Percentiles rank a stretch among this genome's conserved stretches.
Conservation (phyloP, 208 protist species). For the Leishmania turanica region DNA sequence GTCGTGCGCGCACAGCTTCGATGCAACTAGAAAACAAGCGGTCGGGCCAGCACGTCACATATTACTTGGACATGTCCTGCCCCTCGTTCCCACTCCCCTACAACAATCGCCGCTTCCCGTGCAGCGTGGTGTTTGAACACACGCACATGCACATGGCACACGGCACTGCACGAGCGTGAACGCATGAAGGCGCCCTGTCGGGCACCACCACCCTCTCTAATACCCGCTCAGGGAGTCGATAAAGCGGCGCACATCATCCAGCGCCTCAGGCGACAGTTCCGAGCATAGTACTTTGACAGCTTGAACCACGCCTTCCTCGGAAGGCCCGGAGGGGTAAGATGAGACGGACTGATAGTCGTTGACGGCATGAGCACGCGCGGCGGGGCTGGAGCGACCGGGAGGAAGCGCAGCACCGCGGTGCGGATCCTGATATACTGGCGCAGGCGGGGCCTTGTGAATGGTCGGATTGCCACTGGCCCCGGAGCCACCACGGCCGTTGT, state of each 20-base stretch:
- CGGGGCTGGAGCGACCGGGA: background rate
- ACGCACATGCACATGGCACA: background rate
- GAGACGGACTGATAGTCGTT: conserved; percentile 22
- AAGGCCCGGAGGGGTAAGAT: conserved; percentile 40
- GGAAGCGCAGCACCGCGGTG: background rate
- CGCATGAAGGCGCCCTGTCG: background rate
- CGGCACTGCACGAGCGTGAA: background rate
- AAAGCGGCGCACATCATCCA: conserved; percentile 77
- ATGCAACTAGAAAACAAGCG: background rate
- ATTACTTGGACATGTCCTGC: background rate
- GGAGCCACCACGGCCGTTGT: conserved; percentile 1
- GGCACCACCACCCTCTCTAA: background rate
- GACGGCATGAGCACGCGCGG: conserved; percentile 6
- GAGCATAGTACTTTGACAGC: conserved; percentile 82
- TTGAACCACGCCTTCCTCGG: conserved; percentile 78
- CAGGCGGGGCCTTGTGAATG: conserved; percentile 14
- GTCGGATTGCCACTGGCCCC: conserved; percentile 12
- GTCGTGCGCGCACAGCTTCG: background rate
- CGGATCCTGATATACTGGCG: conserved; percentile 6
- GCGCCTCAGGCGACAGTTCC: conserved; percentile 54
- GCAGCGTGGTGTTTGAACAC: background rate
- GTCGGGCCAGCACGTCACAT: background rate
- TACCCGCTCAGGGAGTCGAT: conserved; percentile 59
- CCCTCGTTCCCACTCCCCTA: background rate
- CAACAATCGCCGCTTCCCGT: background rate